Conservation (phyloP, 495 filamentous ascomycete species). For the Aspergillus leporis region DNA sequence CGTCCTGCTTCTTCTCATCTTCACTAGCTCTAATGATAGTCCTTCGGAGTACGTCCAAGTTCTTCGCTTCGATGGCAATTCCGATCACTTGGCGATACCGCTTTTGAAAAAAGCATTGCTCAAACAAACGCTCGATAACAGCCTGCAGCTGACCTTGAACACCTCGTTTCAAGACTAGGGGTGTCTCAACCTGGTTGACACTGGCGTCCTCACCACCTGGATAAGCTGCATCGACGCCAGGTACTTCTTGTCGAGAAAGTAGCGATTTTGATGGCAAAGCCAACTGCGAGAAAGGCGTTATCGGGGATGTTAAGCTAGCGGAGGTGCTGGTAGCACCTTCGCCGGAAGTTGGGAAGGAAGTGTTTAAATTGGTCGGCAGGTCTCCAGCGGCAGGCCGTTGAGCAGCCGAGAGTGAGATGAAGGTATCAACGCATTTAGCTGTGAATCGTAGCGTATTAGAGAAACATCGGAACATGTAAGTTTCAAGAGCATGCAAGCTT, state of each 20-base stretch:
- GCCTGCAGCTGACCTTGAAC: conserved; percentile 72
- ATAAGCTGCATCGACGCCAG: conserved; percentile 54
- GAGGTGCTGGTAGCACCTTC: conserved; percentile 66
- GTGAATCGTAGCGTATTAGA: conserved; percentile 17
- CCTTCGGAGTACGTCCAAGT: conserved; percentile 82
- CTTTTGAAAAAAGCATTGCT: conserved; percentile 81
- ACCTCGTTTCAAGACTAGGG: conserved; percentile 53
- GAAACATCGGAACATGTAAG: not conserved
- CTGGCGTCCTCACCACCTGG: conserved; percentile 55
- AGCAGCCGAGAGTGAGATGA: conserved; percentile 80
- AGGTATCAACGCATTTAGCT: conserved; percentile 97
- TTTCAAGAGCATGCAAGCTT: conserved; percentile 21
- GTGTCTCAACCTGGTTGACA: conserved; percentile 52
- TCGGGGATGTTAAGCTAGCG: conserved; percentile 76
- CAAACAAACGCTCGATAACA: conserved; percentile 86
- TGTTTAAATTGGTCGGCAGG: conserved; percentile 67
- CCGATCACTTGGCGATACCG: conserved; percentile 97
- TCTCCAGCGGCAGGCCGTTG: conserved; percentile 60
- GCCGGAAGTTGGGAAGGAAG: conserved; percentile 63
- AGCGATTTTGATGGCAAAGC: conserved; percentile 88
- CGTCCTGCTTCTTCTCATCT: conserved; percentile 70
- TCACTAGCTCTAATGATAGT: conserved; percentile 81
- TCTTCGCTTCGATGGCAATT: conserved; percentile 94
- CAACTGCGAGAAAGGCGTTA: conserved; percentile 90
- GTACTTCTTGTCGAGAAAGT: conserved; percentile 76